Conservation (phyloP, 2,329 filamentous ascomycete genomes). For the Phyllosticta citriasiana region DNA sequence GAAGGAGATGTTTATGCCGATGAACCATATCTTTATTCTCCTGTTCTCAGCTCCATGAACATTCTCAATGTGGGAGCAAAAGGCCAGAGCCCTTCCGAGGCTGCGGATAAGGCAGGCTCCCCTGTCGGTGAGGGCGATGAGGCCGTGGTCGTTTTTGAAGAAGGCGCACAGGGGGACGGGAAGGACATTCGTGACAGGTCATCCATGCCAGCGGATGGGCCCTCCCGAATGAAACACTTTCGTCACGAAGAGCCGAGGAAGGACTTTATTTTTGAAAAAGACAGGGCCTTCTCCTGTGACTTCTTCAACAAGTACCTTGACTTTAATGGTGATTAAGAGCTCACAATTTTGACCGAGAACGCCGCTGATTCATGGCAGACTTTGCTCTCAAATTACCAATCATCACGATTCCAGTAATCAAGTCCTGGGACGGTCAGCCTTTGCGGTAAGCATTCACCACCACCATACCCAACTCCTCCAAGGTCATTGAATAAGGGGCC, state of each 20-base stretch:
- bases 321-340: slow-evolving; percentile 51
- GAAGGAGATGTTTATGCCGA: slow-evolving; percentile 88
- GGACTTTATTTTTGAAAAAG: slow-evolving; percentile 52
- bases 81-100: slow-evolving; percentile 20
- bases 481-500: slow-evolving; percentile 6
- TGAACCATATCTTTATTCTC: slow-evolving; percentile 74
- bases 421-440: slow-evolving; percentile 71
- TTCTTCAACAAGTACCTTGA: slow-evolving; percentile 93
- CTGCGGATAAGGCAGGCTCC: slow-evolving; percentile 41
- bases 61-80: slow-evolving; percentile 54
- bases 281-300: slow-evolving; percentile 52
- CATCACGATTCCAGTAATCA: slow-evolving; percentile 62
- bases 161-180: slow-evolving; percentile 39
- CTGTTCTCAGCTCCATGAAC: slow-evolving; percentile 72
- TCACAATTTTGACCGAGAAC: neutral
- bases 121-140: slow-evolving; percentile 59
- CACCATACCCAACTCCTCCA: neutral
- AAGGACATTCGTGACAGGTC: slow-evolving; percentile 28
- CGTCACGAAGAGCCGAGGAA: slow-evolving; percentile 45
- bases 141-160: slow-evolving; percentile 46
- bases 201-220: slow-evolving; percentile 30
- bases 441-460: slow-evolving; percentile 48
- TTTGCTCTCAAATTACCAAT: slow-evolving; percentile 63
- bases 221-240: slow-evolving; percentile 50
- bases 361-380: slow-evolving; percentile 29